Conservation (phyloP, 495 filamentous ascomycete species). For the Trichoderma erinaceum region DNA sequence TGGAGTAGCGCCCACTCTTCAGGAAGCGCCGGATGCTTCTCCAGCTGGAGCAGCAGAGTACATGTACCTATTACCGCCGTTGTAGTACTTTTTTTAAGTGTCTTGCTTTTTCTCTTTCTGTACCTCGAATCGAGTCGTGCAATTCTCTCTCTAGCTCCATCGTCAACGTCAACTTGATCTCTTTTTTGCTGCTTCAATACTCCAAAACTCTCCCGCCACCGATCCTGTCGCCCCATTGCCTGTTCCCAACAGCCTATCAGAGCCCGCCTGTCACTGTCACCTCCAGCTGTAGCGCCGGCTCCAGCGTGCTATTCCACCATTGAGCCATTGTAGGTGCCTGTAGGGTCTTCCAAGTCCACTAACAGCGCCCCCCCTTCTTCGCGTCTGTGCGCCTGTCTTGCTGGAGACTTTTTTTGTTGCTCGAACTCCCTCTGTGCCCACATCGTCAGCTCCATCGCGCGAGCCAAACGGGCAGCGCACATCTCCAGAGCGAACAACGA, state of each 20-base stretch:
- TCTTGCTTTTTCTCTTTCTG: no score
- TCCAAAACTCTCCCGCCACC: background rate
- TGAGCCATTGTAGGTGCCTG: conserved; percentile 19
- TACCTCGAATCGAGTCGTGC: no score
- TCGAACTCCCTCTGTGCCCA: conserved; percentile 9
- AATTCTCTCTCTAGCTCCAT: background rate
- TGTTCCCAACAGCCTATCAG: background rate
- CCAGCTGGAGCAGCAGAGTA: no score
- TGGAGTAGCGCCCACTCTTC: no score
- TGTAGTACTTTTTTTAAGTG: no score
- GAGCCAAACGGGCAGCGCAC: conserved; percentile 10
- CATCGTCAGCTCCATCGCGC: conserved; percentile 12
- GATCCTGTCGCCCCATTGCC: background rate
- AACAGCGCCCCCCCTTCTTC: conserved; percentile 10
- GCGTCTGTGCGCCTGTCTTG: conserved; percentile 13
- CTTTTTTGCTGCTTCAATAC: background rate
- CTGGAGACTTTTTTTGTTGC: conserved; percentile 14
- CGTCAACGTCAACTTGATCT: background rate
- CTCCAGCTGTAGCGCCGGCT: background rate
- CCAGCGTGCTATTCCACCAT: conserved; percentile 8
- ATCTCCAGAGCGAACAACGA: conserved; percentile 7
- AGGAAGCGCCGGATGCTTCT: no score
- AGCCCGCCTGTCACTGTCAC: background rate
- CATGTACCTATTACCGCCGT: no score
- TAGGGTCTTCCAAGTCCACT: conserved; percentile 3